Evolutionary conservation across 2,329 filamentous ascomycete species (phyloP).

Genomic region (Diplodia sapinea): DNA sequence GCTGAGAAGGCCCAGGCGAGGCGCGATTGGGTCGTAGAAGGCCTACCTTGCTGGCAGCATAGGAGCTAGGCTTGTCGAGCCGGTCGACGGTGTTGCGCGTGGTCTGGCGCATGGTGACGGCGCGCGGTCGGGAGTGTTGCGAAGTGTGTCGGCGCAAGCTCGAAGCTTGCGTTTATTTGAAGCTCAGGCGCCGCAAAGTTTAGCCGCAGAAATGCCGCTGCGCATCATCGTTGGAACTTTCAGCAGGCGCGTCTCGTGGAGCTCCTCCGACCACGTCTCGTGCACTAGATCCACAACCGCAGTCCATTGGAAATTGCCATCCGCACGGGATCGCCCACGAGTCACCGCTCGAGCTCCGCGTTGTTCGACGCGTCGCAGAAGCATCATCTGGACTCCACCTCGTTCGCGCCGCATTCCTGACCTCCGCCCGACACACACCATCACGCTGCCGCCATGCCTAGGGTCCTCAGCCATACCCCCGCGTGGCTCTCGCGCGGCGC

Average conservation of each 20-base stretch:
- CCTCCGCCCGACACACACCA: conserved; percentile 2
- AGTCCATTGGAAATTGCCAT: conserved; percentile 13
- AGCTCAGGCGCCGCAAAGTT: conserved; percentile 20
- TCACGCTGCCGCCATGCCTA: conserved; percentile 68
- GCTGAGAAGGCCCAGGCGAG: neutral
- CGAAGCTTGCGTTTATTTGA: conserved; percentile 10
- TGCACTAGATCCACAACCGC: neutral
- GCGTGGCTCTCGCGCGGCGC: conserved; percentile 82
- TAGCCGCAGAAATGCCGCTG: conserved; percentile 12
- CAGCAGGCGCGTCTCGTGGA: conserved; percentile 19
- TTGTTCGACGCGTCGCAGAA: neutral
- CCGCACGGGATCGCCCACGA: neutral
- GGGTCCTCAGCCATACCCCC: conserved; percentile 83
- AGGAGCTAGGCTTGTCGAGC: conserved; percentile 92
- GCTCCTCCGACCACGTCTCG: conserved; percentile 10
- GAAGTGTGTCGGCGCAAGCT: conserved; percentile 19
- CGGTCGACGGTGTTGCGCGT: conserved; percentile 80
- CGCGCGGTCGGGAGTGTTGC: neutral
- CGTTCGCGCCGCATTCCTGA: conserved; percentile 9
- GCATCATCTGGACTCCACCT: neutral
- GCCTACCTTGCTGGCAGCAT: conserved; percentile 79
- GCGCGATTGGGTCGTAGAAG: conserved; percentile 32
- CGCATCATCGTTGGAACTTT: conserved; percentile 23
- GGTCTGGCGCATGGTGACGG: conserved; percentile 52
- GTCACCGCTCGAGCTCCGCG: conserved; percentile 3